A percentile compares a stretch with the other conserved stretches of the same genome.
These are phyloP conservation scores for Telopea speciosissima DNA, from an alignment of 177 flowering plant genomes.

Conservation along the genomic window DNA sequence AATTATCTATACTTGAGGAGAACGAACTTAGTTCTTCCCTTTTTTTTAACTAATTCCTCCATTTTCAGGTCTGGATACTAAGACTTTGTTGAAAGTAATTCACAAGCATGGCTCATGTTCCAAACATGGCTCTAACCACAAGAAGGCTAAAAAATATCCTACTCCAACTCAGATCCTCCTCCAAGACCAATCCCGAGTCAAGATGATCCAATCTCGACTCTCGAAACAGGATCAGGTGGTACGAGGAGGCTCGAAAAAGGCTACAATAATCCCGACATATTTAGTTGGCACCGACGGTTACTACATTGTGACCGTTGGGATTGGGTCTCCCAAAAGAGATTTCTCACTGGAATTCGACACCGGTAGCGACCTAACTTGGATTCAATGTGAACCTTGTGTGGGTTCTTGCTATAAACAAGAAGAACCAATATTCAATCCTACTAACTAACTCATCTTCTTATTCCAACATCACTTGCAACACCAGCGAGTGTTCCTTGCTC, in stretches of 20 bases:
- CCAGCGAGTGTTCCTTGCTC: constrained; percentile 33
- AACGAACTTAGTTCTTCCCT: not conserved
- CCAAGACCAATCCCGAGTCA: constrained; percentile 43
- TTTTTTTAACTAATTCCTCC: too few species aligned
- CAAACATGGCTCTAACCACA: not conserved
- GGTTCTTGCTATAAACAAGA: constrained; percentile 33
- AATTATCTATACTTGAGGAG: too few species aligned
- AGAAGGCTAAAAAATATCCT: not conserved
- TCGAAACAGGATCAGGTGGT: not conserved
- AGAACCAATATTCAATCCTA: constrained; percentile 50
- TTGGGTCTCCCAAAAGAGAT: constrained; percentile 52
- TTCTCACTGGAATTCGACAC: constrained; percentile 49
- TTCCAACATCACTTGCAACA: constrained; percentile 39
- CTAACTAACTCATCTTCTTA: constrained; percentile 40
- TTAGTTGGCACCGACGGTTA: constrained; percentile 35
- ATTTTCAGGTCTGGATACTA: not conserved
- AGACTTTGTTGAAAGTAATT: constrained; percentile 14
- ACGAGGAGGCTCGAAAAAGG: constrained; percentile 7
- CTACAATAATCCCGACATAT: constrained; percentile 23
- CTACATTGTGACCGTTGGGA: constrained; percentile 43
- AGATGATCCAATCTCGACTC: constrained; percentile 27
- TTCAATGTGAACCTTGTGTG: constrained; percentile 58
- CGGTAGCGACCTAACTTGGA: constrained; percentile 67
- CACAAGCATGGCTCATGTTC: constrained; percentile 39
- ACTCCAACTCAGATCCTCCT: constrained; percentile 17